Percentiles rank a stretch among this genome's conserved stretches.
Evolutionary conservation across 179 eudicot species (phyloP).

Genomic region (Patellifolia procumbens): DNA sequence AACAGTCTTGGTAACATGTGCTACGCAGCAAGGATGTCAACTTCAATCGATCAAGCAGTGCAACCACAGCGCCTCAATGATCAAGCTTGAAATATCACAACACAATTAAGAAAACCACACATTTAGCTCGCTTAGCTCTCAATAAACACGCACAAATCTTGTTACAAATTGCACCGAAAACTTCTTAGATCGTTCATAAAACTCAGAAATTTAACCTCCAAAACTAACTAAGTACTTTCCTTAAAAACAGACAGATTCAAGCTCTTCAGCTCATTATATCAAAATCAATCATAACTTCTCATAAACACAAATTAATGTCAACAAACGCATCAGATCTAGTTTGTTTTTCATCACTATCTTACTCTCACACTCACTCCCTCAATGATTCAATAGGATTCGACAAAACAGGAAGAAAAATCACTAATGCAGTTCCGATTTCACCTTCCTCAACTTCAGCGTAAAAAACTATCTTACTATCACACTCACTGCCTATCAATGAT

Average conservation of each 20-base stretch:
- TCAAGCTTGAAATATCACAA: not conserved
- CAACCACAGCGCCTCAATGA: not conserved
- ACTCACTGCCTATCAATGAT: too few species aligned
- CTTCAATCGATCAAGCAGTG: not conserved
- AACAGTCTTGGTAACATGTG: not conserved
- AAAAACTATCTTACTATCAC: too few species aligned
- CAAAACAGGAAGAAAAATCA: not conserved
- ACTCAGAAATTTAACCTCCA: constrained; percentile 3
- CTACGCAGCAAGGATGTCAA: not conserved
- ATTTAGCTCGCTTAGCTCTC: not conserved
- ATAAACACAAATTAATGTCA: not conserved
- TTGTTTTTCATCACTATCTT: not conserved
- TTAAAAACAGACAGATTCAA: not conserved
- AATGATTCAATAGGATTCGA: too few species aligned
- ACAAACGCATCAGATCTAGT: constrained; percentile 11
- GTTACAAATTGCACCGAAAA: not conserved
- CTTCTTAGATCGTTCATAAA: not conserved
- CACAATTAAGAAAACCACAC: not conserved
- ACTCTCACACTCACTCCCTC: not conserved
- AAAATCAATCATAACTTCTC: not conserved
- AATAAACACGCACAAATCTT: not conserved
- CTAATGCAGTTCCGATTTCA: not conserved
- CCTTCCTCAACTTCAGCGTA: not conserved
- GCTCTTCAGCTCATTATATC: not conserved
- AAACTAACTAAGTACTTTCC: not conserved